Percentiles rank a stretch among this genome's conserved stretches.
Conservation (phyloP, 1,284 basidiomycete species). For the Fistulinella cinereoalba region DNA sequence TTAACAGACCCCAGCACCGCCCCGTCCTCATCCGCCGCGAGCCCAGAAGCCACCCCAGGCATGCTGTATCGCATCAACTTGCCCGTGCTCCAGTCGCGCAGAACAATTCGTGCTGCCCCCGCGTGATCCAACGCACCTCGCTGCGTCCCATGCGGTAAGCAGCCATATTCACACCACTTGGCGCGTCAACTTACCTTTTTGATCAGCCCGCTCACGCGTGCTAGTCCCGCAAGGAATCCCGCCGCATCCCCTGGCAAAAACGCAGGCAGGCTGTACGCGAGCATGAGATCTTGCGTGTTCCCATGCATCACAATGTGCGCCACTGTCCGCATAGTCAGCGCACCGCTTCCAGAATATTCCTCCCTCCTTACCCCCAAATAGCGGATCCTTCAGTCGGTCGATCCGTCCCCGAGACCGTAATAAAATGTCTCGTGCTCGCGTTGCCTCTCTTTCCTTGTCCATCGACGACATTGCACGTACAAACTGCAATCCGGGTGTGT, state of each 20-base stretch:
- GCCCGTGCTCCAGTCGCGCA: constrained; percentile 88
- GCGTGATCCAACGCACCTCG: constrained; percentile 77
- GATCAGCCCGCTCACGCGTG: constrained; percentile 76
- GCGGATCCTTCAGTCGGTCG: constrained; percentile 85
- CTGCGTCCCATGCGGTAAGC: constrained; percentile 40
- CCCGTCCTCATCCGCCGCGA: constrained; percentile 39
- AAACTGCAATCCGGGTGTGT: constrained; percentile 83
- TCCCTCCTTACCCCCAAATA: constrained; percentile 59
- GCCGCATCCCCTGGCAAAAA: constrained; percentile 71
- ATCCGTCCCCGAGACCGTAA: constrained; percentile 82
- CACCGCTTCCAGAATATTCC: not conserved
- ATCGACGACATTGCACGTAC: constrained; percentile 44
- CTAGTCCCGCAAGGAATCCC: constrained; percentile 81
- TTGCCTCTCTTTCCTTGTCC: constrained; percentile 34
- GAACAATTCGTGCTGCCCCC: constrained; percentile 77
- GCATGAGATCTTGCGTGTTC: constrained; percentile 82
- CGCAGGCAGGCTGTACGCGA: constrained; percentile 84
- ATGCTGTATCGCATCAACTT: constrained; percentile 78
- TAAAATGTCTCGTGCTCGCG: constrained; percentile 68
- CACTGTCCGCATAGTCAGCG: constrained; percentile 45
- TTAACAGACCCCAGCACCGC: constrained; percentile 47
- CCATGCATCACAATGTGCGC: constrained; percentile 72
- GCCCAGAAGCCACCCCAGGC: constrained; percentile 42
- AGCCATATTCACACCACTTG: not conserved
- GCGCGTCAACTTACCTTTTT: constrained; percentile 60